These are phyloP conservation scores for Chiua sp. DNA, from an alignment of 1,284 basidiomycete genomes.

Conservation along the genomic window DNA sequence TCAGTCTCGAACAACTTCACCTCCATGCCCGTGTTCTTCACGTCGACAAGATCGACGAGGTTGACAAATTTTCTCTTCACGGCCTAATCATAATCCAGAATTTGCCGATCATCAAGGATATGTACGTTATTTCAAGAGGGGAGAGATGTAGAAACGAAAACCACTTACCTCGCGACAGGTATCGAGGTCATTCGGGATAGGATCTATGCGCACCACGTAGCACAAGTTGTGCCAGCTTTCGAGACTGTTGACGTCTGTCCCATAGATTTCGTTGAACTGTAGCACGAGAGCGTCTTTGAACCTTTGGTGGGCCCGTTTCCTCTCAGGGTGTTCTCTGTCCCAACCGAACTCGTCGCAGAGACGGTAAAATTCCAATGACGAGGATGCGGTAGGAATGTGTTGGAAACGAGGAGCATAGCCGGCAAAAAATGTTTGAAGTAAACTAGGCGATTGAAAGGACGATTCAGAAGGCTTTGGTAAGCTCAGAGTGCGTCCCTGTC, in stretches of 20 bases:
- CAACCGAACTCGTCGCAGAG: conserved; percentile 16
- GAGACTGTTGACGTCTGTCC: conserved; percentile 9
- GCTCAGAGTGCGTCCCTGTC: no score
- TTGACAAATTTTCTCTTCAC: conserved; percentile 12
- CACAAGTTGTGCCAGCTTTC: conserved; percentile 17
- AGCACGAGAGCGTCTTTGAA: conserved; percentile 22
- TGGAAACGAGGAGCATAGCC: background rate
- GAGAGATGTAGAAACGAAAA: background rate
- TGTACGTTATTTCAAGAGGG: no score
- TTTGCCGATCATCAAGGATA: no score
- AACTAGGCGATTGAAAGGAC: no score
- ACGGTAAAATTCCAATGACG: conserved; percentile 29
- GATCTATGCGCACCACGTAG: conserved; percentile 2
- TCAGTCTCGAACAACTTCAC: conserved; percentile 16
- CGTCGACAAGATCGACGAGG: conserved; percentile 28
- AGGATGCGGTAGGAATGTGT: conserved; percentile 15
- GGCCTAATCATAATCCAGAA: conserved; percentile 7
- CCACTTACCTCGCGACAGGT: conserved; percentile 19
- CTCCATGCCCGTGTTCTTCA: background rate
- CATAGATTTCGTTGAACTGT: conserved; percentile 24
- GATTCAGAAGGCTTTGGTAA: no score
- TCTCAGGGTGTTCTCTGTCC: background rate
- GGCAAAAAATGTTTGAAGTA: no score
- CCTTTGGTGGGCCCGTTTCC: background rate
- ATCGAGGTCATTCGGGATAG: conserved; percentile 6